These are phyloP conservation scores for Blastobotrys chiropterorum DNA, from an alignment of 805 yeast species.

Conservation along the genomic window DNA sequence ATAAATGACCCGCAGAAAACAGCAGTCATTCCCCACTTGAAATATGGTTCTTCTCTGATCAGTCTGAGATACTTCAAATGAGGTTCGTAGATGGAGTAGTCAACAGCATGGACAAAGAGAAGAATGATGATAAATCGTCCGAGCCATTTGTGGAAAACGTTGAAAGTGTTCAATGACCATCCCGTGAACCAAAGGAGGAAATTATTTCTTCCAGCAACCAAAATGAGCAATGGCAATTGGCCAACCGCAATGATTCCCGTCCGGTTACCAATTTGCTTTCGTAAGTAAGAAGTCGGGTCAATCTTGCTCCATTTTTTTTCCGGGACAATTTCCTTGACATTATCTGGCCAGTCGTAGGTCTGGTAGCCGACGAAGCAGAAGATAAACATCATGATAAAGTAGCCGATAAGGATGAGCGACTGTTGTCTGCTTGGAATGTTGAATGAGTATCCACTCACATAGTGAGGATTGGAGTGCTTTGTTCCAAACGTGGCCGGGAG, in stretches of 20 bases:
- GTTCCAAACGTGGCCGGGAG: conserved; percentile 26
- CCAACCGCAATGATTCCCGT: conserved; percentile 41
- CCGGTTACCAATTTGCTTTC: conserved; percentile 35
- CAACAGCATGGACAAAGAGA: conserved; percentile 49
- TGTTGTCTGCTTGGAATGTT: conserved; percentile 34
- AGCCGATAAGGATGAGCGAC: conserved; percentile 30
- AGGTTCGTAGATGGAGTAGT: conserved; percentile 40
- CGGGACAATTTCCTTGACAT: too few species aligned
- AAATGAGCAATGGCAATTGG: conserved; percentile 38
- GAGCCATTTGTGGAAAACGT: conserved; percentile 56
- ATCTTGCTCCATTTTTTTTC: too few species aligned
- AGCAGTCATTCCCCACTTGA: conserved; percentile 36
- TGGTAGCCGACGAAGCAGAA: conserved; percentile 22
- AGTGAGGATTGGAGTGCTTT: conserved; percentile 21
- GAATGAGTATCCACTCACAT: conserved; percentile 10
- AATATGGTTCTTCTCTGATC: conserved; percentile 19
- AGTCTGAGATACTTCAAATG: conserved; percentile 21
- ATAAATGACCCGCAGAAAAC: conserved; percentile 39
- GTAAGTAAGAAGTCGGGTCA: conserved; percentile 11
- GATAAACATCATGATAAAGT: conserved; percentile 26
- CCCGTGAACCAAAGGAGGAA: conserved; percentile 58
- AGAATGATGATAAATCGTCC: conserved; percentile 47
- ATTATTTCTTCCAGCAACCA: conserved; percentile 68
- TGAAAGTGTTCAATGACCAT: conserved; percentile 54
- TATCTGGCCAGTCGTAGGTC: too few species aligned